phyloP scores from a whole-genome alignment of 2,329 filamentous ascomycete species.

The Cercospora sp. region DNA sequence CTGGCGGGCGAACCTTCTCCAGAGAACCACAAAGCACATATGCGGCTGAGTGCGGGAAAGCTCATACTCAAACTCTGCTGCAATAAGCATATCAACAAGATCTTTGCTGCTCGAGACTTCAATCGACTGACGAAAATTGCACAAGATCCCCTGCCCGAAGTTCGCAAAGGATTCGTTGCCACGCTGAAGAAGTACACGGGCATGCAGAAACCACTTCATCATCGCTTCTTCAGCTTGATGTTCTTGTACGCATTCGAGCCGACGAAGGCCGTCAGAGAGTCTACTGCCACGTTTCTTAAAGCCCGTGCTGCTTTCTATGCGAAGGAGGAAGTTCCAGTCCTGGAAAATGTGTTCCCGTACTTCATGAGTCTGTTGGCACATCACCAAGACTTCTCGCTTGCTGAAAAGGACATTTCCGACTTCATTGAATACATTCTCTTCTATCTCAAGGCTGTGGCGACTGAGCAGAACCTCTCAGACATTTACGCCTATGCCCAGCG shows the following conservation, averaged over 20 bases:
- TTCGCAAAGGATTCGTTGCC: conserved; percentile 76
- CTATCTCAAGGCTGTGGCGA: conserved; percentile 80
- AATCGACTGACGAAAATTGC: conserved; percentile 77
- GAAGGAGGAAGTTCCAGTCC: conserved; percentile 56
- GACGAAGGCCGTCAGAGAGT: conserved; percentile 67
- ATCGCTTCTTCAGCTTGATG: conserved; percentile 83
- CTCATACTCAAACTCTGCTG: conserved; percentile 80
- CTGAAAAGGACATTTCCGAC: conserved; percentile 69
- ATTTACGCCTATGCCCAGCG: conserved; percentile 92
- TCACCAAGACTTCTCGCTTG: conserved; percentile 80
- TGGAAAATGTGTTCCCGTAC: conserved; percentile 80
- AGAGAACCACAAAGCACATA: conserved; percentile 72
- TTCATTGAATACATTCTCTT: conserved; percentile 88
- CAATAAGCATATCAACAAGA: conserved; percentile 71
- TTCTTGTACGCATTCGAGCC: conserved; percentile 94
- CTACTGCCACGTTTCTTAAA: conserved; percentile 83
- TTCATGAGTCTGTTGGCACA: conserved; percentile 87
- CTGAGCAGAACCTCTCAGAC: conserved; percentile 80
- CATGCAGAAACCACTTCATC: conserved; percentile 62
- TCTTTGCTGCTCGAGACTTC: conserved; percentile 73
- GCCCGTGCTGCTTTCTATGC: conserved; percentile 71
- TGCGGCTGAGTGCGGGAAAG: conserved; percentile 79
- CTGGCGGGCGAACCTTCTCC: conserved; percentile 71
- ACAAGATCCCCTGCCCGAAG: conserved; percentile 72
- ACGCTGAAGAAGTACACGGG: conserved; percentile 90